These are phyloP conservation scores for Ganoderma meredithae DNA, from an alignment of 1,284 basidiomycete genomes.

Conservation along the genomic window DNA sequence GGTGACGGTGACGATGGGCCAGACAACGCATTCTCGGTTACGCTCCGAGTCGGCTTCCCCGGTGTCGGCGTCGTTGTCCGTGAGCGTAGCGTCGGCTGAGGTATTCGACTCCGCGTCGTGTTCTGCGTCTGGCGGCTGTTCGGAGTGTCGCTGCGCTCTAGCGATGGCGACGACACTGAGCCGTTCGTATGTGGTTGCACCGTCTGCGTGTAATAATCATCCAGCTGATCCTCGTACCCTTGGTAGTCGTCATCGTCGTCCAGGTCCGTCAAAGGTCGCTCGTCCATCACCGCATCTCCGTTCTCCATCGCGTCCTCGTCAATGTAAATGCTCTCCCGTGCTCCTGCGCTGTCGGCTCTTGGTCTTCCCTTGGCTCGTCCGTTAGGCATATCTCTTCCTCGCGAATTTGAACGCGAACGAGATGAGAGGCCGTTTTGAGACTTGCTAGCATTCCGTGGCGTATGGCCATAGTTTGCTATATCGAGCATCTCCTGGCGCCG, in stretches of 20 bases:
- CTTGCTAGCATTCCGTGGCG: conserved; percentile 37
- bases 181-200: conserved; percentile 37
- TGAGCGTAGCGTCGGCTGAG: conserved; percentile 29
- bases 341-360: conserved; percentile 66
- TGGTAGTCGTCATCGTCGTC: conserved; percentile 42
- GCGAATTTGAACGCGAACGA: conserved; percentile 40
- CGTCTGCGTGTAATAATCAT: conserved; percentile 36
- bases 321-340: conserved; percentile 69
- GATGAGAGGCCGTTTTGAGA: conserved; percentile 29
- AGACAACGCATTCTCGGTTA: conserved; percentile 27
- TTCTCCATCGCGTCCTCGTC: conserved; percentile 61
- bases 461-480: conserved; percentile 81
- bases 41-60: conserved; percentile 26
- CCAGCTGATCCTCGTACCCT: conserved; percentile 38
- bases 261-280: conserved; percentile 69
- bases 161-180: conserved; percentile 34
- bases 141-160: conserved; percentile 33
- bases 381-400: conserved; percentile 32
- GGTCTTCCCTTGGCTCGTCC: conserved; percentile 31
- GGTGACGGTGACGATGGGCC: conserved; percentile 24
- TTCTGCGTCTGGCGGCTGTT: conserved; percentile 29
- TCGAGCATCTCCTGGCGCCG: conserved; percentile 80
- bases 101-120: conserved; percentile 34
- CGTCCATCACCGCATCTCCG: conserved; percentile 67
- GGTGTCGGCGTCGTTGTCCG: conserved; percentile 30